These are phyloP conservation scores for Fusarium gaditjirri DNA, from an alignment of 2,329 filamentous ascomycete species.

Conservation along the genomic window DNA sequence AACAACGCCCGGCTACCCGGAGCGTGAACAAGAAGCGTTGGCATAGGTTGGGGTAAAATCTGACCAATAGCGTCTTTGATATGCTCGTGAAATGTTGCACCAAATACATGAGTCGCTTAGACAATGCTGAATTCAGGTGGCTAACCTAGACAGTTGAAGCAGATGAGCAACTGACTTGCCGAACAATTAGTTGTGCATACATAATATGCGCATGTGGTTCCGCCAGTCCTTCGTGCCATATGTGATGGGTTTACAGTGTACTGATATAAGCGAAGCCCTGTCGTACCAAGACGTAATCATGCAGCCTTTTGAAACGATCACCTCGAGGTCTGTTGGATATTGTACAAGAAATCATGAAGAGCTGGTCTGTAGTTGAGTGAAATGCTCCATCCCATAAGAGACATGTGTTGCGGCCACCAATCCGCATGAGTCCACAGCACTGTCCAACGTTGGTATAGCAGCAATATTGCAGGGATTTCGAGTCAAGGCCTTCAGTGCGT, in stretches of 20 bases:
- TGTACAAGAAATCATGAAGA: not conserved
- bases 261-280: conserved; percentile 23
- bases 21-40: conserved; percentile 4
- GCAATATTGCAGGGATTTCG: conserved; percentile 12
- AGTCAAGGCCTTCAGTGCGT: conserved; percentile 31
- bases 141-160: conserved; percentile 1
- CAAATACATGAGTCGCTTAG: conserved; percentile 17
- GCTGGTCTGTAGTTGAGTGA: not conserved
- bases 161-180: conserved; percentile 11
- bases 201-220: not conserved
- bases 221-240: conserved; percentile 5
- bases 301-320: not conserved
- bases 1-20: conserved; percentile 26
- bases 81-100: conserved; percentile 1
- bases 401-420: not conserved
- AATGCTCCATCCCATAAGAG: not conserved
- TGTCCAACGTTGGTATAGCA: conserved; percentile 1
- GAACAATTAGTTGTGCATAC: not conserved
- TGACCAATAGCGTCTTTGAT: conserved; percentile 13
- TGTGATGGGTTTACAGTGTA: conserved; percentile 35
- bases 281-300: conserved; percentile 30
- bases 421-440: not conserved
- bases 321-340: not conserved
- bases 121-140: conserved; percentile 32
- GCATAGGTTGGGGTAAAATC: conserved; percentile 21